A percentile compares a stretch with the other conserved stretches of the same genome.
Conservation (phyloP, 2,329 filamentous ascomycete species). For the Trichophyton benhamiae region DNA sequence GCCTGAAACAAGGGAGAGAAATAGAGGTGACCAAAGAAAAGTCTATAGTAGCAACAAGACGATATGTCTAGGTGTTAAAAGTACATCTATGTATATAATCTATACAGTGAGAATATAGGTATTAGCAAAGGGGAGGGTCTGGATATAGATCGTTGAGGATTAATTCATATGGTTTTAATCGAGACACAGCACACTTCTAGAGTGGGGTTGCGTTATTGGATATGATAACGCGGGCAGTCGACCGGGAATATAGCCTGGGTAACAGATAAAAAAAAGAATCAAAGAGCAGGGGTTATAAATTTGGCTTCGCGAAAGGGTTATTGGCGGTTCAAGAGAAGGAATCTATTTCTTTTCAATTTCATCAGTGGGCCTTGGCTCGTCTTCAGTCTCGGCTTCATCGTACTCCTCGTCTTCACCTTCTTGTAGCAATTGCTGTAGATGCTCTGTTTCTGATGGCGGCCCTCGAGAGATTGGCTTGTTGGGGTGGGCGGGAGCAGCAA, state of each 20-base stretch:
- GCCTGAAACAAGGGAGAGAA: background rate
- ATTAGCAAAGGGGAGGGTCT: background rate
- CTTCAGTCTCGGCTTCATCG: slow-evolving; percentile 18
- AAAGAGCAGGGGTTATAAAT: background rate
- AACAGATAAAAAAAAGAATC: background rate
- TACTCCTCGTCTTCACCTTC: slow-evolving; percentile 25
- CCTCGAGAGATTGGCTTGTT: slow-evolving; percentile 14
- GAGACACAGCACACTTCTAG: background rate
- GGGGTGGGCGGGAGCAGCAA: slow-evolving; percentile 13
- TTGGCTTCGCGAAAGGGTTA: background rate
- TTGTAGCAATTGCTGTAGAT: slow-evolving; percentile 36
- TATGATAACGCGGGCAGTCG: background rate
- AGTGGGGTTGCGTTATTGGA: background rate
- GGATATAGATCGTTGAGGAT: background rate
- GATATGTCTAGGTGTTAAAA: background rate
- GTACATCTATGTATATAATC: background rate
- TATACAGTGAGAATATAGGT: background rate
- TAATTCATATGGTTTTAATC: background rate
- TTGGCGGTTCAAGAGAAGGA: background rate
- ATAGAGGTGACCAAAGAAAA: background rate
- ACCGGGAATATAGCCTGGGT: background rate
- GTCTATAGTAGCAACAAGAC: background rate
- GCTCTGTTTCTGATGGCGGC: slow-evolving; percentile 38
- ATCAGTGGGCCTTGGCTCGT: background rate
- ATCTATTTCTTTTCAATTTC: background rate